Percentiles rank a stretch among this genome's conserved stretches.
phyloP scores from a whole-genome alignment of 176 grass and related monocot genomes.

The Rhynchospora tenuis region DNA sequence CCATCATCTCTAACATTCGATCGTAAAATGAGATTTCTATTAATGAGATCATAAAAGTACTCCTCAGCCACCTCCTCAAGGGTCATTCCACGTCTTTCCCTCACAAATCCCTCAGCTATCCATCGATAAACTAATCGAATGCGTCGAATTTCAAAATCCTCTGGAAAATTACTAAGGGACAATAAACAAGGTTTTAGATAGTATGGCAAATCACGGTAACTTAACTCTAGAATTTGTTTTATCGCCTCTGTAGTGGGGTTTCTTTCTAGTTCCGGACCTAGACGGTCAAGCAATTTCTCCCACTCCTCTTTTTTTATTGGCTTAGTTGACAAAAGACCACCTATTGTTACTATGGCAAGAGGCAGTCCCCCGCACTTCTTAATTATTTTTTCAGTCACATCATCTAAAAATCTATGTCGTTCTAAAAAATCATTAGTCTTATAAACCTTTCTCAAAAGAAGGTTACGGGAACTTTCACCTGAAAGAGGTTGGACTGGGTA shows the following conservation, averaged over 20 bases:
- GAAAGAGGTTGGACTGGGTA: not conserved
- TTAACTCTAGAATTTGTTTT: slow-evolving; percentile 31
- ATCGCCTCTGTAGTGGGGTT: not conserved
- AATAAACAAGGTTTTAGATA: slow-evolving; percentile 42
- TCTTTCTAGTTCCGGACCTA: slow-evolving; percentile 38
- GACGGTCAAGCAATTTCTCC: slow-evolving; percentile 18
- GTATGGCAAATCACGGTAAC: slow-evolving; percentile 42
- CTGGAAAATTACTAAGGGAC: slow-evolving; percentile 41
- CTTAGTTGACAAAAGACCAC: slow-evolving; percentile 38
- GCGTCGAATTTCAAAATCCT: slow-evolving; percentile 38
- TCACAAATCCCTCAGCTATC: slow-evolving; percentile 45
- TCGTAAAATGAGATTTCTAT: slow-evolving; percentile 35
- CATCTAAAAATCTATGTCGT: not conserved
- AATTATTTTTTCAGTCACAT: slow-evolving; percentile 10
- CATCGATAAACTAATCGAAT: slow-evolving; percentile 32
- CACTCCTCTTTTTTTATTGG: slow-evolving; percentile 30
- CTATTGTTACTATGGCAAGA: slow-evolving; percentile 42
- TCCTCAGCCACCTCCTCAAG: slow-evolving; percentile 13
- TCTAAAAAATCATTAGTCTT: not conserved
- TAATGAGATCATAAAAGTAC: slow-evolving; percentile 38
- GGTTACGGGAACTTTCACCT: not conserved
- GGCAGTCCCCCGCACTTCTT: slow-evolving; percentile 38
- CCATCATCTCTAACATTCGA: not conserved
- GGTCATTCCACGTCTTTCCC: slow-evolving; percentile 19
- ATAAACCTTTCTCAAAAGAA: not conserved